Evolutionary conservation across 805 yeast genomes (phyloP), one percentile per base, ranked within the genome.

Genomic region (Saturnispora kantuleensis): DNA sequence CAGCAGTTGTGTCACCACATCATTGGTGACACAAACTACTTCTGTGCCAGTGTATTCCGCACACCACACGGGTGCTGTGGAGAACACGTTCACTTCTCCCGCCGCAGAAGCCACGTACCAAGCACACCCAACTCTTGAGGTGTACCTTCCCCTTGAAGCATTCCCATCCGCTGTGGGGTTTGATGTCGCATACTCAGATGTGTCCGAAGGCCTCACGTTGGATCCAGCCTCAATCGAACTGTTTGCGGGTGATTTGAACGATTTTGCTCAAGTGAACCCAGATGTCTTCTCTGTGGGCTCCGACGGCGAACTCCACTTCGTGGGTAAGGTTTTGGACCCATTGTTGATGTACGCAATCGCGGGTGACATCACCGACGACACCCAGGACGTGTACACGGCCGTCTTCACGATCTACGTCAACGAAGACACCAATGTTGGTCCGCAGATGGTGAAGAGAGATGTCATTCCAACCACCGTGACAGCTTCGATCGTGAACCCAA

Each of bases 101-200:
- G 37, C 43, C 32, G 39, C 49, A 21, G 41, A 40, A 31, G 35
- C 32, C 4, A 49, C 52, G 45, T 39, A 17, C 31, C 42, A 44
- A 26, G 44, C 46, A 2, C 13, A 41, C 30, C 58, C 56, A 31
- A 47, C 41, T 10, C 52, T 51, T 45, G 42, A 41, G 3, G 28
- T 55, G 12, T 50, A 30, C 36, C 41, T 55, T 35, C 58, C 59
- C 11, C 45, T 49, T 18, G 16, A 28, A 10, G 6, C 17, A 3
- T 46, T 39, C 18, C 37, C 35, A n/a, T 18, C 39, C 16, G 40
- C 44, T 6, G 17, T 46, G 12, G 50, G 50, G 3, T 42, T 53
- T 7, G 34, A 31, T 28, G 41, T 51, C 12, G 31, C 17, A 5
- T 11, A 46, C 3, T 21, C 40, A 6, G 28, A 35, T 5, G 18